Evolutionary conservation across 257 asterid genomes (phyloP), one percentile per base, ranked within the genome.

Genomic region (Scutellaria minor): DNA sequence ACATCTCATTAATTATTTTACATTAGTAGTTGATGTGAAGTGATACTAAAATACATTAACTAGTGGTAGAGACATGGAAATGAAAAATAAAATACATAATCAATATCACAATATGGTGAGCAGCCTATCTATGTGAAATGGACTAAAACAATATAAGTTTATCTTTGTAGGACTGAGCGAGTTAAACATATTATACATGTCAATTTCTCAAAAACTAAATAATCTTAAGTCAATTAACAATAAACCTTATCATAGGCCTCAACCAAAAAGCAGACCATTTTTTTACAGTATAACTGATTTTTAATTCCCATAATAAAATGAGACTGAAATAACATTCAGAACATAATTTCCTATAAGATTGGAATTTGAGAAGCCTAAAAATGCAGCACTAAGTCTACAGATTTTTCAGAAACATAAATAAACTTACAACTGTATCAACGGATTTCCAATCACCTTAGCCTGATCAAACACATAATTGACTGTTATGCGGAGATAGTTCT

Each of bases 401-500:
- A 50, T 15, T 24, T 12, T 66, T 31, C 51, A 39, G 59, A 56
- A n/a, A 40, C 27, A 37, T 18, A 46, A 7, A 35, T 7, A 14
- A 31, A 37, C 48, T 56, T 62, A 9, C 9, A 51, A 54, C 37
- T 48, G 53, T 58, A 53, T 53, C 60, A 53, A 75, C 22, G 1
- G n/a, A 20, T 1, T n/a, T 42, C n/a, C 44, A 41, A 48, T 3
- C 59, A 59, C 5, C 62, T 59, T 31, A 15, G 44, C 47, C 45
- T 37, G 60, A n/a, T 37, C 67, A 66, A 71, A 61, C 40, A 13
- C 46, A 75, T 46, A 52, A 71, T 13, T 45, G 41, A 52, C 20
- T 9, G 52, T 51, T 22, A 64, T 20, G 55, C 10, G 60, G 41
- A 66, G 14, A 46, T 15, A 12, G 55, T 9, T 35, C 56, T 39